Conservation (phyloP, 768 basidiomycete species). For the Russula dissimulans region DNA sequence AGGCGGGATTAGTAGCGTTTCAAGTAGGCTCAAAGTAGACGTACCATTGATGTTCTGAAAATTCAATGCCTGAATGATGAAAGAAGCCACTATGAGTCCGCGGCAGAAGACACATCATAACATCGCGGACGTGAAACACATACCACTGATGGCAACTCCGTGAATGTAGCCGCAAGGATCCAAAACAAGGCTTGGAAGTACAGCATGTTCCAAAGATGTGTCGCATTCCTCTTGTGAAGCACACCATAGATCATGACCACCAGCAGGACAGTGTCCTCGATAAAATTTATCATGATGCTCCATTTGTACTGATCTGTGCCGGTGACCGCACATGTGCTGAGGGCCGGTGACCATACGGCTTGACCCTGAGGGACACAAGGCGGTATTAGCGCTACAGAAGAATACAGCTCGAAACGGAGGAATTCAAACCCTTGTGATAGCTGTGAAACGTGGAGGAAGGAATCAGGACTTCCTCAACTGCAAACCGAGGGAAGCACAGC, state of each 20-base stretch:
- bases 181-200: conserved; percentile 16
- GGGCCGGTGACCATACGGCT: background rate
- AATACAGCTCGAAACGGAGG: background rate
- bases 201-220: conserved; percentile 16
- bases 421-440: conserved; percentile 2
- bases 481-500: background rate
- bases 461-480: background rate
- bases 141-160: conserved; percentile 14
- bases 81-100: background rate
- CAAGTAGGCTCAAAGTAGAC: background rate
- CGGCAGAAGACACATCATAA: background rate
- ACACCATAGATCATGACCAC: conserved; percentile 14
- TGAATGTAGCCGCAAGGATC: conserved; percentile 6
- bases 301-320: background rate
- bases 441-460: background rate
- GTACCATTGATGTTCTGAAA: conserved; percentile 14
- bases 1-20: background rate
- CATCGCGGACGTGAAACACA: background rate
- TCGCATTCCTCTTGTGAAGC: conserved; percentile 14
- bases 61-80: background rate
- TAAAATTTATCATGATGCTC: conserved; percentile 11
- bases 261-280: conserved; percentile 7
- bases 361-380: background rate
- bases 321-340: background rate
- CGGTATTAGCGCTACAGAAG: background rate